phyloP scores from a whole-genome alignment of 2,329 filamentous ascomycete genomes.

The Sarocladium strictum region DNA sequence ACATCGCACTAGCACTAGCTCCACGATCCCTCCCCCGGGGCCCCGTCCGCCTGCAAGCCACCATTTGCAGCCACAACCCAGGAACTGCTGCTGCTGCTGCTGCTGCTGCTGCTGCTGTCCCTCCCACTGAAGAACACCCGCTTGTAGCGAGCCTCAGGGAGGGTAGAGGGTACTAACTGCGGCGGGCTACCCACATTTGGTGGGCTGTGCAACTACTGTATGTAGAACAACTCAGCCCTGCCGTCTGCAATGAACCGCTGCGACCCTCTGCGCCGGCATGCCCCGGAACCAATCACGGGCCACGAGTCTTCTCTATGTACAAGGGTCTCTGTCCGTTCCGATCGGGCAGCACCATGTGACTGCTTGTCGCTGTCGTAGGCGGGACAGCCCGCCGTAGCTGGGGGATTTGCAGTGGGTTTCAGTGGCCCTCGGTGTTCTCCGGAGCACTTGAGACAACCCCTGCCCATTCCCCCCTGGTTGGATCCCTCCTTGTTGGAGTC shows the following conservation, averaged over 20 bases:
- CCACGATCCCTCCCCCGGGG: not conserved
- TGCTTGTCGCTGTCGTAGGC: not conserved
- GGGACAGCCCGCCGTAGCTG: too few species aligned
- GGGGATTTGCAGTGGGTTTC: not conserved
- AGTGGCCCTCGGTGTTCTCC: not conserved
- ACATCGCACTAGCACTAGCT: too few species aligned
- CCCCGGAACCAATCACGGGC: slow-evolving; percentile 6
- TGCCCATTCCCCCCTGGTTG: too few species aligned
- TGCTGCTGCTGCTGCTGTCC: not conserved
- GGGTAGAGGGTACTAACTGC: too few species aligned
- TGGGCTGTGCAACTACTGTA: too few species aligned
- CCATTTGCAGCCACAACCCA: not conserved
- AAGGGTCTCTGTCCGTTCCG: too few species aligned
- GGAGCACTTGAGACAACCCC: too few species aligned
- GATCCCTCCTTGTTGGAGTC: not conserved
- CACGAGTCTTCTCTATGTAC: too few species aligned
- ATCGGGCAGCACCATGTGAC: too few species aligned
- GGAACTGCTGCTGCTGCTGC: not conserved
- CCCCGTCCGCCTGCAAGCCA: too few species aligned
- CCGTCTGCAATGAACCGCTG: slow-evolving; percentile 3
- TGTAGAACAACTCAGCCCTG: slow-evolving; percentile 5
- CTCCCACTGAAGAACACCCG: not conserved
- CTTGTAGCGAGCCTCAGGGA: too few species aligned
- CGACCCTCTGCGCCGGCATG: not conserved
- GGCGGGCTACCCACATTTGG: too few species aligned